phyloP scores from a whole-genome alignment of 306 rosid genomes.

The Lablab purpureus region DNA sequence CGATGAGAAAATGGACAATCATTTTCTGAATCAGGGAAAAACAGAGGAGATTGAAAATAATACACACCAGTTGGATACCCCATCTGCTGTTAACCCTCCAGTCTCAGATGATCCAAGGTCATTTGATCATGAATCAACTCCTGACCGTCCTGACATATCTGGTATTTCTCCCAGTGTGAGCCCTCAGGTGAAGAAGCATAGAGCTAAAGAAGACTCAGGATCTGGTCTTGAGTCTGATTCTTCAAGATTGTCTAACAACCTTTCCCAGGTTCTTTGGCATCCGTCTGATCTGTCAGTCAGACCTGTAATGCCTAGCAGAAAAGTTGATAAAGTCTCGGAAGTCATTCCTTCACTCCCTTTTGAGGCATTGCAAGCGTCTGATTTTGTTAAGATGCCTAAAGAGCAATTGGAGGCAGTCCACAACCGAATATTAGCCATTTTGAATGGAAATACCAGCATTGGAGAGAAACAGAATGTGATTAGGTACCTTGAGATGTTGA shows the following conservation, averaged over 20 bases:
- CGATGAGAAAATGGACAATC: constrained; percentile 60
- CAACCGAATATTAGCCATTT: constrained; percentile 67
- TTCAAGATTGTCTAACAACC: constrained; percentile 61
- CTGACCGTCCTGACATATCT: constrained; percentile 63
- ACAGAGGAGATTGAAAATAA: constrained; percentile 64
- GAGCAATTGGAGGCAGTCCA: constrained; percentile 73
- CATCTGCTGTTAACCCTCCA: constrained; percentile 52
- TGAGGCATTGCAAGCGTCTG: constrained; percentile 83
- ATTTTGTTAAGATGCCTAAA: constrained; percentile 83
- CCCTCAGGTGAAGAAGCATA: constrained; percentile 79
- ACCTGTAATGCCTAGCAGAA: constrained; percentile 98
- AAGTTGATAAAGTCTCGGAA: constrained; percentile 79
- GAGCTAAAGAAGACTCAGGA: constrained; percentile 74
- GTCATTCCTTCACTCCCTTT: constrained; percentile 84
- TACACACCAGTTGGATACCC: constrained; percentile 57
- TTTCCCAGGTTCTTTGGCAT: constrained; percentile 88
- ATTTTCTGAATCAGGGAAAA: constrained; percentile 59
- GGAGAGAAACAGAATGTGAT: constrained; percentile 91
- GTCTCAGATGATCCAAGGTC: constrained; percentile 62
- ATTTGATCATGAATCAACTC: constrained; percentile 69
- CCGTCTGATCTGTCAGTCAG: constrained; percentile 94
- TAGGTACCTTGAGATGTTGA: constrained; percentile 91
- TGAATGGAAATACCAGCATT: constrained; percentile 76
- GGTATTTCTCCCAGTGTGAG: constrained; percentile 71
- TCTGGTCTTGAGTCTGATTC: constrained; percentile 70